A percentile compares a stretch with the other conserved stretches of the same genome.
Evolutionary conservation across 2,329 filamentous ascomycete genomes (phyloP).

Genomic region (Capronia coronata): DNA sequence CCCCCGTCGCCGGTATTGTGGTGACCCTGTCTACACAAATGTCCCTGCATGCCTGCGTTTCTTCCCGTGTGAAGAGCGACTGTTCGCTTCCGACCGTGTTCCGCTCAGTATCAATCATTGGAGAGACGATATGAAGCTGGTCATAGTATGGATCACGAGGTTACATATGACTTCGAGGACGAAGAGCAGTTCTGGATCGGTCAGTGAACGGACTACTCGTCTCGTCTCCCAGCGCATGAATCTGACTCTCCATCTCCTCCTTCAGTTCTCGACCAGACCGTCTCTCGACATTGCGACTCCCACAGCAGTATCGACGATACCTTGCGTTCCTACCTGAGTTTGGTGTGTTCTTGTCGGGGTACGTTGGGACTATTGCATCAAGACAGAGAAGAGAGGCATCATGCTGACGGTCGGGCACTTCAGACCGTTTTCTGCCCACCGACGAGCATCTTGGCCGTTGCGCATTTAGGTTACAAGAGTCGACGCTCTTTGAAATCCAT

Average conservation of each 20-base stretch:
- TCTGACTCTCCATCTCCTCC: no score
- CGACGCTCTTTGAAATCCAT: constrained; percentile 66
- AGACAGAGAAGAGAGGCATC: neutral
- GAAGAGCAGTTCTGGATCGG: constrained; percentile 87
- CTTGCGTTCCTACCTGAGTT: constrained; percentile 73
- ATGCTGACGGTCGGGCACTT: constrained; percentile 2
- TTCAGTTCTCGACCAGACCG: constrained; percentile 61
- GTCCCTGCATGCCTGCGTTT: constrained; percentile 5
- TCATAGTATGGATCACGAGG: constrained; percentile 58
- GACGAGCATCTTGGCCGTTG: constrained; percentile 77
- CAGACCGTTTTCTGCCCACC: constrained; percentile 46
- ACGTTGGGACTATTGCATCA: constrained; percentile 20
- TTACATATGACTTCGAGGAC: constrained; percentile 59
- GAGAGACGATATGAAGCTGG: constrained; percentile 36
- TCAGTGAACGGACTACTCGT: constrained; percentile 39
- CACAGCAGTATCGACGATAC: constrained; percentile 73
- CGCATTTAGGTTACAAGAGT: constrained; percentile 69
- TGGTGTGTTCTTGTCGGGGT: constrained; percentile 68
- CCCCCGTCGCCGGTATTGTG: neutral
- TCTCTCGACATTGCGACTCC: constrained; percentile 52
- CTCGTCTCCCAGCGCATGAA: no score
- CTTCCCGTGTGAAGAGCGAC: constrained; percentile 10
- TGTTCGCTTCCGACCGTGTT: constrained; percentile 1
- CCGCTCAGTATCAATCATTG: constrained; percentile 12
- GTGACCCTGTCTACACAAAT: neutral